Conservation (phyloP, 306 rosid genomes). For the Casuarina equisetifolia region DNA sequence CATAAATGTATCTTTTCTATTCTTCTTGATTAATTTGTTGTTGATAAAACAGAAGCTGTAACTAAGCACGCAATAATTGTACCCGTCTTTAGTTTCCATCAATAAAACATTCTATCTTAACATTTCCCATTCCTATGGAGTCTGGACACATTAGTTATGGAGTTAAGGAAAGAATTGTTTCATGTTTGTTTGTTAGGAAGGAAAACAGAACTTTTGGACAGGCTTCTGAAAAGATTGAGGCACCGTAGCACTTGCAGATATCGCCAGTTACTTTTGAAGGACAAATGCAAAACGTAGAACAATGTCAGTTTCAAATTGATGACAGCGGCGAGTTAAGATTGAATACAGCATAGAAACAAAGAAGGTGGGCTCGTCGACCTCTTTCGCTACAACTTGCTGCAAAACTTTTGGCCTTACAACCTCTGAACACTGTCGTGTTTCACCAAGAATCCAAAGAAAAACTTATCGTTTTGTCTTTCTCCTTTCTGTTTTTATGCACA, state of each 20-base stretch:
- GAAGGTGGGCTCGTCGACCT: too few relatives aligned
- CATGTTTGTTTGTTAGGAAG: too few relatives aligned
- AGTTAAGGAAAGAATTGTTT: background rate
- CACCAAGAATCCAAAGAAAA: background rate
- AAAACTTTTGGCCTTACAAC: background rate
- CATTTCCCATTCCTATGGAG: constrained; percentile 2
- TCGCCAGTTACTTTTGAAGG: too few relatives aligned
- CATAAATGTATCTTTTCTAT: constrained; percentile 23
- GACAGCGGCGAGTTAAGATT: too few relatives aligned
- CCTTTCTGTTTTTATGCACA: too few relatives aligned
- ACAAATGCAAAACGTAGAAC: too few relatives aligned
- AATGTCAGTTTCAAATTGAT: too few relatives aligned
- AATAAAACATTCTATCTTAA: constrained; percentile 20
- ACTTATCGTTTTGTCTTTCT: background rate
- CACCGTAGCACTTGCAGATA: background rate
- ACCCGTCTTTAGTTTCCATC: constrained; percentile 2
- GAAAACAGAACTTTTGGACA: background rate
- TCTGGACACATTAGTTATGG: background rate
- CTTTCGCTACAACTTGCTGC: too few relatives aligned
- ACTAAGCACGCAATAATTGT: constrained; percentile 31
- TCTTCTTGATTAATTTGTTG: constrained; percentile 23
- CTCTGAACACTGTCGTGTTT: background rate
- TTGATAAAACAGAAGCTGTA: constrained; percentile 29
- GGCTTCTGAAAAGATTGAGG: background rate
- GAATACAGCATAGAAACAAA: too few relatives aligned